Evolutionary conservation across 2,329 filamentous ascomycete species (phyloP).

Genomic region (Exophiala sp.): DNA sequence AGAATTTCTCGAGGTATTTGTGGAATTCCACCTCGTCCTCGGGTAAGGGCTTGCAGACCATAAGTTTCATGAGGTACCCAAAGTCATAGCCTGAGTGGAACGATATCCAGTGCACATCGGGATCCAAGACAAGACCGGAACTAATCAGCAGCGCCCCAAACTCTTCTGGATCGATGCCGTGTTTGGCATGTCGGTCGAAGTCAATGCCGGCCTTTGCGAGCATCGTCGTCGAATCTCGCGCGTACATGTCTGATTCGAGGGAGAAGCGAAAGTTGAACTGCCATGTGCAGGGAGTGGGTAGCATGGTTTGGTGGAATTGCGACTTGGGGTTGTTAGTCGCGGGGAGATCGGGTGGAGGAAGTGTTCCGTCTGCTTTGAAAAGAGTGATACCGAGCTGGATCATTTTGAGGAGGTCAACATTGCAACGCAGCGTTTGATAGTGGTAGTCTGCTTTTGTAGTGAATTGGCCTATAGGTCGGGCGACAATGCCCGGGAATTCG

Average conservation of each 20-base stretch:
- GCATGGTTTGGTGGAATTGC: slow-evolving; percentile 40
- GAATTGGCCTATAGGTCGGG: slow-evolving; percentile 89
- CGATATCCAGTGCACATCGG: slow-evolving; percentile 90
- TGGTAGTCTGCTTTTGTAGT: slow-evolving; percentile 95
- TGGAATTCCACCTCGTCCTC: slow-evolving; percentile 88
- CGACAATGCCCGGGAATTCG: slow-evolving; percentile 96
- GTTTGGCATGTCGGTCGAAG: slow-evolving; percentile 73
- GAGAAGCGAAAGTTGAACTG: slow-evolving; percentile 99
- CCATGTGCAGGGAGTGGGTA: slow-evolving; percentile 79
- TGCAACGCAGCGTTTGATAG: slow-evolving; percentile 94
- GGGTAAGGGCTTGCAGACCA: slow-evolving; percentile 68
- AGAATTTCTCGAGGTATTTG: slow-evolving; percentile 81
- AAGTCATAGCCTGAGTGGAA: slow-evolving; percentile 99
- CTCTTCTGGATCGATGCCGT: slow-evolving; percentile 82
- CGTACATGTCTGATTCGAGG: slow-evolving; percentile 94
- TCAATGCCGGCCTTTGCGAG: slow-evolving; percentile 89
- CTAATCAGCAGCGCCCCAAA: slow-evolving; percentile 88
- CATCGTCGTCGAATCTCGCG: slow-evolving; percentile 87
- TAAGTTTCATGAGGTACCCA: slow-evolving; percentile 90
- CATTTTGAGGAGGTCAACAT: slow-evolving; percentile 94
- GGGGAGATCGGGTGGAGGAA: slow-evolving; percentile 61
- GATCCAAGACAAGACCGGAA: slow-evolving; percentile 80
- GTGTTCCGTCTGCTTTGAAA: slow-evolving; percentile 84
- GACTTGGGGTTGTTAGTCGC: slow-evolving; percentile 47
- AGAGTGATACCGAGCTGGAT: slow-evolving; percentile 94